Evolutionary conservation across 192 early-diverging fungal genomes (phyloP).

Genomic region (Piromyces finnis): DNA sequence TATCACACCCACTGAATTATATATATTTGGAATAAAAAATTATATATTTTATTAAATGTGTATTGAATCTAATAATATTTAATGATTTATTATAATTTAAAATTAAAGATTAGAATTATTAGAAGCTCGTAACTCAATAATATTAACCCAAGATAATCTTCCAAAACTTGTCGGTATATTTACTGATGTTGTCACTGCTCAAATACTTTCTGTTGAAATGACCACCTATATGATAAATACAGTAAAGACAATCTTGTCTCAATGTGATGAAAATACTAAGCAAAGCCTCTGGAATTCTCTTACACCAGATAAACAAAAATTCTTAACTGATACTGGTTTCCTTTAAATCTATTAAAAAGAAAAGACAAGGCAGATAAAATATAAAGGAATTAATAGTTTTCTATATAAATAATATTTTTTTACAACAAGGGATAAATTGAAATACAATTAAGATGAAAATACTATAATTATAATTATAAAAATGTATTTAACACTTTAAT

Average conservation of each 20-base stretch:
- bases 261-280: neutral
- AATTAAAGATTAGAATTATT: neutral
- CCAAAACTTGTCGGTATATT: slow-evolving; percentile 4
- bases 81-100: no score
- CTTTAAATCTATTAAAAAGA: neutral
- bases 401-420: no score
- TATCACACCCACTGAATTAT: neutral
- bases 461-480: no score
- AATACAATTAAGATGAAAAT: no score
- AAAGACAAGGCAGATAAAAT: no score
- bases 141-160: neutral
- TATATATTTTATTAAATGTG: no score
- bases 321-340: neutral
- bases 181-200: slow-evolving; percentile 1
- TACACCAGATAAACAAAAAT: neutral
- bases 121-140: neutral
- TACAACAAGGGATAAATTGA: no score
- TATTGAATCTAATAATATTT: no score
- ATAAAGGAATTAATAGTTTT: no score
- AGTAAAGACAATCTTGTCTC: neutral
- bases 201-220: neutral
- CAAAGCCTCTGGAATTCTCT: slow-evolving; percentile 1
- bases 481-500: no score
- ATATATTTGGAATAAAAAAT: no score
- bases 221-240: neutral